Conservation (phyloP, 176 grass and related monocot genomes). For the Oryza punctata region DNA sequence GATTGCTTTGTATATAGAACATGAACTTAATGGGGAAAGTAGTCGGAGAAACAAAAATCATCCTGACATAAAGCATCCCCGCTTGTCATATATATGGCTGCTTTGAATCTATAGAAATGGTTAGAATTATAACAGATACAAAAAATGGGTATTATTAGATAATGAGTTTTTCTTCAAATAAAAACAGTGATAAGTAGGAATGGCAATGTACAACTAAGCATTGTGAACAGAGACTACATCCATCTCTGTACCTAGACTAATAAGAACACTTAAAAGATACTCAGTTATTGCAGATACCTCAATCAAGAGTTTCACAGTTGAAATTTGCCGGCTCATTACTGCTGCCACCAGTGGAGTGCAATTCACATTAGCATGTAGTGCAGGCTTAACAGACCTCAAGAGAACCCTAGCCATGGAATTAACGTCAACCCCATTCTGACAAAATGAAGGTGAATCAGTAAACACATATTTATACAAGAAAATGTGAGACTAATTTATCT, state of each 20-base stretch:
- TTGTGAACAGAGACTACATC: not conserved
- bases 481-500: not conserved
- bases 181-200: not conserved
- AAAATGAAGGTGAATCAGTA: not conserved
- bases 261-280: not conserved
- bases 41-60: too few species aligned
- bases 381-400: conserved; percentile 58
- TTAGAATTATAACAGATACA: too few species aligned
- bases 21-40: too few species aligned
- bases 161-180: not conserved
- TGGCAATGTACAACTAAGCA: not conserved
- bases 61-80: not conserved
- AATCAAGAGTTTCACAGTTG: conserved; percentile 60
- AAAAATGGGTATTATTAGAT: not conserved
- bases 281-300: conserved; percentile 38
- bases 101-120: too few species aligned
- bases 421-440: conserved; percentile 54
- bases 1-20: too few species aligned
- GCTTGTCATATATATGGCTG: not conserved
- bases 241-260: not conserved
- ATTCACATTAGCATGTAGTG: conserved; percentile 61
- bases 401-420: conserved; percentile 62
- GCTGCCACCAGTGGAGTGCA: conserved; percentile 67
- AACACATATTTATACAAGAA: not conserved
- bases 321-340: conserved; percentile 59